Base-by-base conservation (phyloP, 345 rosid species). In the Tarenaya hassleriana region DNA sequence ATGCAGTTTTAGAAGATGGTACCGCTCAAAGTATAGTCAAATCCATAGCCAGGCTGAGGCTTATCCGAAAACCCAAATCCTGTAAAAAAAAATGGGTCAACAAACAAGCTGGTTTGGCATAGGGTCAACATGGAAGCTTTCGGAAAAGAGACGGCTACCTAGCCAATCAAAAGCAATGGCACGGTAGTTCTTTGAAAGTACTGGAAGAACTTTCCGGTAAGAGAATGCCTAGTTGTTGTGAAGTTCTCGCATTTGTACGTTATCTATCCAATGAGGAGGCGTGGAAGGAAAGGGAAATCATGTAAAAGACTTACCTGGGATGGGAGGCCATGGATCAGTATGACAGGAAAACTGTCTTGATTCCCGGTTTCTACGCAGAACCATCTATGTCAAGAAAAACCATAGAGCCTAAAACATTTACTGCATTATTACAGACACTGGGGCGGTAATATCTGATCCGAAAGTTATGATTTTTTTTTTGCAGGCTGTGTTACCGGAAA, bases 41-140 rank as follows among this genome's bases (percentile, higher is more conserved):
- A 91, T 57, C 98, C 96, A 65, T 91, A 82, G 74, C 76, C 76
- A 6, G 95, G 81, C 70, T 91, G 98, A 62, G 98, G 98, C 69
- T 87, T 91, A 61, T 91, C 95, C n/a, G 98, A 91, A 73, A 91
- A 91, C 17, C 95, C 96, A 63, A 91, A 91, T 49, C 98, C 98
- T 86, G 74, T 17, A 16, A 55, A 24, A 41, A 27, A 4, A 50
- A 40, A 2, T 7, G 42, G 14, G 10, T 38, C 34, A 52, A 5
- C 16, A 8, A n/a, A 37, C 8, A 7, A 16, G 9, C 13, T 21
- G 33, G 13, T 9, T 3, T 9, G n/a, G 4, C 20, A 38, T 3
- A 7, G 44, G 11, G 0, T 0, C 0, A 52, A 21, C 41, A 37
- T 37, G 2, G 11, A 37, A 37, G 41, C 8, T 37, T 10, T 40